Conservation (phyloP, 192 early-diverging fungal species). For the Kappamyces sp. region DNA sequence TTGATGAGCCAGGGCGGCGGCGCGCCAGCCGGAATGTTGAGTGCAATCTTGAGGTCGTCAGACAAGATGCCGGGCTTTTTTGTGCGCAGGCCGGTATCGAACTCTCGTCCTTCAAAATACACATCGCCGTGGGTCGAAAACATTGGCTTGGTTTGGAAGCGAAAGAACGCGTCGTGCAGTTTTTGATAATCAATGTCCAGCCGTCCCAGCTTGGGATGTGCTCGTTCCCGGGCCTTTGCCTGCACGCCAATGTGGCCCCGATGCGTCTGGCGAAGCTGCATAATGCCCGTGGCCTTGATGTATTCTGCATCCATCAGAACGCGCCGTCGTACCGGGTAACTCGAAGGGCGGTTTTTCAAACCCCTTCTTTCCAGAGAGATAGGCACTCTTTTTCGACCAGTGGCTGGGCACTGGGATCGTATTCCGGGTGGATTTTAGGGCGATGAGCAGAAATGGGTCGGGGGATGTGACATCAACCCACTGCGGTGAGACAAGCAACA, state of each 20-base stretch:
- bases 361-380: slow-evolving; percentile 93
- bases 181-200: slow-evolving; percentile 97
- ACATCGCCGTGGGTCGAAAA: slow-evolving; percentile 73
- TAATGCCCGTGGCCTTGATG: slow-evolving; percentile 95
- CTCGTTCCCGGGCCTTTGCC: slow-evolving; percentile 75
- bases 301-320: slow-evolving; percentile 58
- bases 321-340: slow-evolving; percentile 58
- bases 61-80: slow-evolving; percentile 84
- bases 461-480: slow-evolving; percentile 90
- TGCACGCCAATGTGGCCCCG: slow-evolving; percentile 76
- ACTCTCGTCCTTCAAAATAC: slow-evolving; percentile 98
- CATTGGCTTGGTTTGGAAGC: slow-evolving; percentile 82
- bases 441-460: slow-evolving; percentile 84
- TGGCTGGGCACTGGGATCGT: slow-evolving; percentile 92
- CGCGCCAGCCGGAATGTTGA: slow-evolving; percentile 85
- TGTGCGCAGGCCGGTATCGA: slow-evolving; percentile 78
- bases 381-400: slow-evolving; percentile 96
- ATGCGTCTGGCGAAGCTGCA: slow-evolving; percentile 87
- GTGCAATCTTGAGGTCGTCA: slow-evolving; percentile 78
- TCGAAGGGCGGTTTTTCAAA: slow-evolving; percentile 94
- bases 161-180: slow-evolving; percentile 95
- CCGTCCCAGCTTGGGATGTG: slow-evolving; percentile 94
- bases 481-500: slow-evolving; percentile 15
- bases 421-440: slow-evolving; percentile 87
- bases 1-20: slow-evolving; percentile 97